Evolutionary conservation across 148 eudicot species (phyloP).

Genomic region (Polygonum aviculare): DNA sequence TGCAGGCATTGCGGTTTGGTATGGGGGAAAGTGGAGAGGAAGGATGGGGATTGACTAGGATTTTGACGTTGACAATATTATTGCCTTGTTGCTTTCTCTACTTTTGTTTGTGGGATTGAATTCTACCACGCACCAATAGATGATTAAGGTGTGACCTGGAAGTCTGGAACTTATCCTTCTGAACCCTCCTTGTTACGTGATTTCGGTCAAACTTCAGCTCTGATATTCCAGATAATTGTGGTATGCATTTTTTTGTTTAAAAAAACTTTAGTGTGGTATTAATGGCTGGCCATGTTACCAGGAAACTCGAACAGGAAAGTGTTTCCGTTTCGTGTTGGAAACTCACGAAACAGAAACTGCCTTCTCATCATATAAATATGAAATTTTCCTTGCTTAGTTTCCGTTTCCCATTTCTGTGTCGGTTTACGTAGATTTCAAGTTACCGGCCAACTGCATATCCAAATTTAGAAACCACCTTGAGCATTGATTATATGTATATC

Average conservation of each 20-base stretch:
- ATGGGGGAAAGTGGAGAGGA: background rate
- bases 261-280: background rate
- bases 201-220: background rate
- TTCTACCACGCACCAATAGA: background rate
- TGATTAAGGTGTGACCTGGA: background rate
- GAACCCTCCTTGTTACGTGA: background rate
- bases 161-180: background rate
- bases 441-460: background rate
- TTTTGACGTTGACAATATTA: background rate
- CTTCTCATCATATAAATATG: no score
- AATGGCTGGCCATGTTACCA: background rate
- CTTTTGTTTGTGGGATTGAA: background rate
- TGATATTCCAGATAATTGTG: background rate
- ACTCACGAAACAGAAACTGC: no score
- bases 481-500: background rate
- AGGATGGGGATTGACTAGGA: background rate
- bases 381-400: no score
- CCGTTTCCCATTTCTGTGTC: no score
- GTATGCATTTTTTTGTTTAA: background rate
- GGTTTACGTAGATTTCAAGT: no score
- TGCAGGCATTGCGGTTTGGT: background rate
- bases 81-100: background rate
- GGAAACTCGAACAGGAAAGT: no score
- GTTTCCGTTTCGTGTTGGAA: no score
- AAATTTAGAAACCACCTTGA: background rate